phyloP scores from a whole-genome alignment of 768 basidiomycete species.

The Clathrus columnatus region DNA sequence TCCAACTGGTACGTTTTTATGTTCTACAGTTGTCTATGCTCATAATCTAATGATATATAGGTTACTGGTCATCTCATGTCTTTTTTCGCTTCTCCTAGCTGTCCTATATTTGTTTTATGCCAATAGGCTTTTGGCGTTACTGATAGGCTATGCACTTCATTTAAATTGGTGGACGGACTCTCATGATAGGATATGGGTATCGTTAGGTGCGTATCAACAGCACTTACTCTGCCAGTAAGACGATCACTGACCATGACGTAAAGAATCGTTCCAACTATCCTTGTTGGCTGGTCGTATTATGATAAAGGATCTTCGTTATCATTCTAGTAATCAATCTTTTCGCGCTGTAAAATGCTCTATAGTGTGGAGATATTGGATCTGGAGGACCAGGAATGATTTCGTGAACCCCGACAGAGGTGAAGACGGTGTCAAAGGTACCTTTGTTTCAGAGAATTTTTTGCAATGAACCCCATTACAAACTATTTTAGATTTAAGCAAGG shows the following conservation, averaged over 20 bases:
- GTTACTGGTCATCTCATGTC: constrained; percentile 49
- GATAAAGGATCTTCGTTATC: constrained; percentile 80
- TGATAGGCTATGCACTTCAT: constrained; percentile 59
- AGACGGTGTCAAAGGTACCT: constrained; percentile 38
- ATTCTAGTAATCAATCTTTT: constrained; percentile 88
- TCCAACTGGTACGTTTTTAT: background rate
- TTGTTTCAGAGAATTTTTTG: background rate
- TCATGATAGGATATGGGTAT: constrained; percentile 38
- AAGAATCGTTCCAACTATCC: constrained; percentile 90
- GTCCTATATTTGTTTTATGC: constrained; percentile 84
- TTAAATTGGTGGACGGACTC: constrained; percentile 71
- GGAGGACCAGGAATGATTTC: constrained; percentile 67
- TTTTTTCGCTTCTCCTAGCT: constrained; percentile 44
- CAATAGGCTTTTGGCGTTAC: constrained; percentile 71
- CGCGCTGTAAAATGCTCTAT: constrained; percentile 77
- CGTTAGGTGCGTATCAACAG: constrained; percentile 55
- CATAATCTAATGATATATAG: background rate
- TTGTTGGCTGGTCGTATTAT: constrained; percentile 79
- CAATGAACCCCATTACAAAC: constrained; percentile 5
- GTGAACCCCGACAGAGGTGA: constrained; percentile 38
- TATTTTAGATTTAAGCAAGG: constrained; percentile 19
- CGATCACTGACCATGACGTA: constrained; percentile 5
- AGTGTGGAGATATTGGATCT: constrained; percentile 93
- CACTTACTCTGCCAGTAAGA: too few relatives aligned
- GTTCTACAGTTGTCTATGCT: background rate